Evolutionary conservation across 2,329 filamentous ascomycete species (phyloP).

Genomic region (Cryphonectria naterciae): DNA sequence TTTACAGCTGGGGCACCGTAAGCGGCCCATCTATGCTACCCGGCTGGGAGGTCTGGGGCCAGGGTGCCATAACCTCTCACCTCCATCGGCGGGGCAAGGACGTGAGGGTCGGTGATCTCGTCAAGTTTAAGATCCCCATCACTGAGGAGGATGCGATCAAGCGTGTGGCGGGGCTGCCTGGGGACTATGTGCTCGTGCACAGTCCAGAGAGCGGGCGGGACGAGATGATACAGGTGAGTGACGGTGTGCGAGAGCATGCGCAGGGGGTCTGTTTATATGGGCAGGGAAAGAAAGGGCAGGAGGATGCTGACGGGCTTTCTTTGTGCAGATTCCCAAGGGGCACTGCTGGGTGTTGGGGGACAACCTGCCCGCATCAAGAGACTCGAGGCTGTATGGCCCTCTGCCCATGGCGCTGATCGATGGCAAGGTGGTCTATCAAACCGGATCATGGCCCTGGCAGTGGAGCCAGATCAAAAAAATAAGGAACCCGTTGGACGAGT

Average conservation of each 20-base stretch:
- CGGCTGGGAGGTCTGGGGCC: conserved; percentile 70
- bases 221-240: conserved; percentile 67
- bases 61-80: conserved; percentile 71
- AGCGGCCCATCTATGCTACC: conserved; percentile 88
- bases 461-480: conserved; percentile 53
- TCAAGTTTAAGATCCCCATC: conserved; percentile 77
- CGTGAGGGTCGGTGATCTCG: conserved; percentile 77
- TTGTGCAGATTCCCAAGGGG: conserved; percentile 75
- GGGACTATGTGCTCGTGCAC: conserved; percentile 73
- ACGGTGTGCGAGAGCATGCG: background rate
- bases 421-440: conserved; percentile 75
- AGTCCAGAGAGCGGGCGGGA: conserved; percentile 57
- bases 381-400: conserved; percentile 86
- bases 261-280: background rate
- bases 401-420: conserved; percentile 82
- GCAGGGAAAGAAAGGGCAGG: background rate
- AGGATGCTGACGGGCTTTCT: conserved; percentile 20
- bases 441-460: conserved; percentile 49
- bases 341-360: conserved; percentile 93
- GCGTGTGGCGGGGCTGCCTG: conserved; percentile 75
- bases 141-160: conserved; percentile 69
- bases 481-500: conserved; percentile 38
- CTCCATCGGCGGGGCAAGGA: conserved; percentile 69
- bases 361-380: conserved; percentile 80
- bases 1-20: conserved; percentile 62